Evolutionary conservation across 2,329 filamentous ascomycete genomes (phyloP), one percentile per base, ranked within the genome.

Genomic region (Neofusicoccum sp.): DNA sequence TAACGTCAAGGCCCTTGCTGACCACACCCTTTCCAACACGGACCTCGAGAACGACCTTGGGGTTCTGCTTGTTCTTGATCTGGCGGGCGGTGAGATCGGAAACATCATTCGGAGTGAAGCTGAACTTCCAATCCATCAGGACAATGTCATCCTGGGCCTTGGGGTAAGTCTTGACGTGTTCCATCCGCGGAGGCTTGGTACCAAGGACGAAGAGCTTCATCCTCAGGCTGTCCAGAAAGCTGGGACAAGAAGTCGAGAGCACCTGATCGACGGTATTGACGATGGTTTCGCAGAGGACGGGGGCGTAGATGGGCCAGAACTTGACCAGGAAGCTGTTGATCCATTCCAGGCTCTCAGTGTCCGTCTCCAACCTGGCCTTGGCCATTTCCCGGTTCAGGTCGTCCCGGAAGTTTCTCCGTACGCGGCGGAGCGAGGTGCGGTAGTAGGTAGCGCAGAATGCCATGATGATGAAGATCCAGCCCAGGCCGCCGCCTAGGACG

Each of bases 111-210:
- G 95, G 95, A 0, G 91, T 98, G 79, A 99, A 99, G 82, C 93
- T 98, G 77, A 99, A 99, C 71, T 96, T 96, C 95, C 95, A 99
- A 74, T 99, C 95, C 95, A 99, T 99, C 70, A 98, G 85, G 43
- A 99, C 91, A 62, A 93, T 88, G 71, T 99, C 95, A 65, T 97
- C 93, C 67, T 97, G 91, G 1, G 90, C 91, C 75, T 95, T 96
- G 61, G 93, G 93, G 69, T 99, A 97, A 0, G 95, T 96, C 81
- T 96, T 98, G 75, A 99, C 95, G 71, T 98, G 93, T 77, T 99
- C 95, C 81, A 99, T 85, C 31, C 95, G 87, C 5, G 96, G 96
- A 30, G 95, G 93, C 78, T 99, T 99, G 7, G 90, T 93, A 60
- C 95, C 95, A 12, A 99, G 84, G 0, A 93, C 91, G 74, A 99